phyloP scores from a whole-genome alignment of 306 rosid species.

The Lagenaria siceraria region DNA sequence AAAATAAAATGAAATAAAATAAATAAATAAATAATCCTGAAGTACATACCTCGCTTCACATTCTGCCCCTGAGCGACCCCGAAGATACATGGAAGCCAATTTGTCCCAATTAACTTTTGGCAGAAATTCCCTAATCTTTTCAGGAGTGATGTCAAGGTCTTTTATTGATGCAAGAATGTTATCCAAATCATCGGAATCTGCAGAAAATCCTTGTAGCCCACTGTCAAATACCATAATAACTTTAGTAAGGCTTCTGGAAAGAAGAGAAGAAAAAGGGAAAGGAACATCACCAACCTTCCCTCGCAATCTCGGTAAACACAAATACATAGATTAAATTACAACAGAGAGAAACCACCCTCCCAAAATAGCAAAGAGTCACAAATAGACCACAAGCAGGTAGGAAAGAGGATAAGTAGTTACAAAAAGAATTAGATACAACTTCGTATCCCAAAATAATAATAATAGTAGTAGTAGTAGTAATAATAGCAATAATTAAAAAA shows the following conservation, averaged over 20 bases:
- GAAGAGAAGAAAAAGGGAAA: neutral
- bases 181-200: constrained; percentile 45
- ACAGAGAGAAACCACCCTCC: neutral
- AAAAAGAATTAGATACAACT: no score
- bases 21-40: neutral
- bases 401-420: neutral
- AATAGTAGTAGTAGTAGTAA: no score
- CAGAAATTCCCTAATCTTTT: constrained; percentile 42
- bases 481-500: no score
- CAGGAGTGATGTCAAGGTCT: constrained; percentile 44
- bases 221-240: constrained; percentile 13
- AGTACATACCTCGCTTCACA: constrained; percentile 77
- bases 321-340: neutral
- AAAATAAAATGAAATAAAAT: neutral
- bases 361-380: neutral
- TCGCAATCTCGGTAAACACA: neutral
- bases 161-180: constrained; percentile 40
- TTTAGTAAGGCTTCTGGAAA: neutral
- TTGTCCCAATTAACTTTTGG: constrained; percentile 81
- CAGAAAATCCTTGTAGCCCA: constrained; percentile 32
- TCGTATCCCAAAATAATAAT: no score
- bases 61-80: constrained; percentile 69
- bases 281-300: neutral
- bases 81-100: constrained; percentile 59
- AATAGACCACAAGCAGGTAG: neutral